A percentile compares a stretch with the other conserved stretches of the same genome.
These are phyloP conservation scores for Lasiodiplodia theobromae DNA, from an alignment of 2,329 filamentous ascomycete genomes.

Conservation along the genomic window DNA sequence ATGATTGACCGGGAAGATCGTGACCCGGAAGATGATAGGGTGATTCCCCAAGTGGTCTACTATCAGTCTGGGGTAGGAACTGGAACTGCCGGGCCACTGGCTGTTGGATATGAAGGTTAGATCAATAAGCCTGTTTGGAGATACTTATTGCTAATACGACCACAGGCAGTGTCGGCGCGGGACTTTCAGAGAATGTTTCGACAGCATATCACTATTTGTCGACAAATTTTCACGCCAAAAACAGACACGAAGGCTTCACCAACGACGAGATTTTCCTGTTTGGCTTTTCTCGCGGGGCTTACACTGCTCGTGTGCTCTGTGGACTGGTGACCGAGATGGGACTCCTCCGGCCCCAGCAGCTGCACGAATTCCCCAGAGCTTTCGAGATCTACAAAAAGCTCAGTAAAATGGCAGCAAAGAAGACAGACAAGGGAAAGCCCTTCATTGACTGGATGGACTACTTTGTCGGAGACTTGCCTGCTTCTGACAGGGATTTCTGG, in stretches of 20 bases:
- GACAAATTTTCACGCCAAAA: slow-evolving; percentile 54
- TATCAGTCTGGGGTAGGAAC: slow-evolving; percentile 59
- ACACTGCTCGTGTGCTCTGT: slow-evolving; percentile 48
- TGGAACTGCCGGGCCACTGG: background rate
- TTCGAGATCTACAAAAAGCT: slow-evolving; percentile 39
- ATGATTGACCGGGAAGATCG: slow-evolving; percentile 55
- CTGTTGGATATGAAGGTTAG: background rate
- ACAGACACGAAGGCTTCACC: slow-evolving; percentile 40
- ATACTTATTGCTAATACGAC: background rate
- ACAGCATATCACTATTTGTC: slow-evolving; percentile 59
- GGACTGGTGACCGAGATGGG: slow-evolving; percentile 57
- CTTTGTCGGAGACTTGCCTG: background rate
- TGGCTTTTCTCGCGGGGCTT: slow-evolving; percentile 55
- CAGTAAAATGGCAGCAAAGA: background rate
- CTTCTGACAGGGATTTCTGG: background rate
- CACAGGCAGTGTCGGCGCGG: slow-evolving; percentile 37
- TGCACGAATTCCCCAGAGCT: slow-evolving; percentile 54
- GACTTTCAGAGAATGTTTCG: slow-evolving; percentile 55
- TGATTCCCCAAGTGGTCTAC: slow-evolving; percentile 58
- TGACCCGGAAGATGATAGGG: slow-evolving; percentile 41
- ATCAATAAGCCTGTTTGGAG: background rate
- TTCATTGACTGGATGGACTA: background rate
- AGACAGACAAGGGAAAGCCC: background rate
- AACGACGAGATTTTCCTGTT: slow-evolving; percentile 54
- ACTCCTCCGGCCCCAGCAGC: slow-evolving; percentile 53